Evolutionary conservation across 768 basidiomycete species (phyloP), one percentile per base, ranked within the genome.

Genomic region (Cantharellus anzutake): DNA sequence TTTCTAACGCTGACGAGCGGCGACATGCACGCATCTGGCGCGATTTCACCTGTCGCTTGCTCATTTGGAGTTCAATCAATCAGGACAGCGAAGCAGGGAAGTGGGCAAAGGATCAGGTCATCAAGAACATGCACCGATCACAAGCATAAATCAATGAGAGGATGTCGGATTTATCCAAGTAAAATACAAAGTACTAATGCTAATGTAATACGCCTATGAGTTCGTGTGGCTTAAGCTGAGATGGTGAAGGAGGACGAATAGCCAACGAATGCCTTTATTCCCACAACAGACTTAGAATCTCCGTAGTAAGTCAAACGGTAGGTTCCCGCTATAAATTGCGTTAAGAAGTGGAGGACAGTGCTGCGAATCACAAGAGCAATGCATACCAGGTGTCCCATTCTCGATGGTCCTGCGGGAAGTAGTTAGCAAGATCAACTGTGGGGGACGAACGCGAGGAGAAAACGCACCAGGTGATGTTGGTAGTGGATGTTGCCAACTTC

Each of bases 241-340:
- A 86, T 69, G 2, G 75, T 81, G 69, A 87, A 87, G 56, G 72
- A 75, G 34, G 78, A 76, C 0, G 84, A 84, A 16, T 70, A 70
- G 20, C 81, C 81, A 35, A 74, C 75, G 69, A 88, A 87, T 0
- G 82, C 65, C 7, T 86, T 81, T 38, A 73, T 70, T 4, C 86
- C 84, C 56, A 80, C 71, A 51, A 83, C 67, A 1, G 80, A 41
- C 71, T 87, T 88, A n/a, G 79, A 78, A 68, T 89, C 84, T 4
- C 85, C 86, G 62, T 78, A 80, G 68, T 88, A 88, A 56, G 68
- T 70, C 38, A 88, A 69, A 37, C 82, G 82, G 70, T 87, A 88
- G 3, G 76, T 80, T 39, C 86, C 85, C 38, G 78, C 84, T 81
- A 65, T 39, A 63, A 41, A 53, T 38, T 40, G 53, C 39, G 37